These are phyloP conservation scores for Chalciporus sp. DNA, from an alignment of 1,284 basidiomycete species.

Conservation along the genomic window DNA sequence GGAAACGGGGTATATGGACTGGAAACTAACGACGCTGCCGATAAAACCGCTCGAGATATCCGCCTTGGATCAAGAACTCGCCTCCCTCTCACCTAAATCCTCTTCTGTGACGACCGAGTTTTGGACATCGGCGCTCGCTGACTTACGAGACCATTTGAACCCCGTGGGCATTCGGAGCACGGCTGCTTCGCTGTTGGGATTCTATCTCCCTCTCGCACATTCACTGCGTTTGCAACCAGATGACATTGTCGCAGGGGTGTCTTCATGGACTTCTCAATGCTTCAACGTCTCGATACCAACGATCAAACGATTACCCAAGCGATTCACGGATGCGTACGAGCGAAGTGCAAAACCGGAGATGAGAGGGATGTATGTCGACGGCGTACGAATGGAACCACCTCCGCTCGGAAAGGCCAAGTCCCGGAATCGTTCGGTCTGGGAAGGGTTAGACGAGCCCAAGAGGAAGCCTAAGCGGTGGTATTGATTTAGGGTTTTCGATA, in stretches of 20 bases:
- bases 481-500: slow-evolving; percentile 1
- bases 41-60: slow-evolving; percentile 57
- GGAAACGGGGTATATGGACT: slow-evolving; percentile 76
- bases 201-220: slow-evolving; percentile 61
- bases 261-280: slow-evolving; percentile 59
- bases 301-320: slow-evolving; percentile 25
- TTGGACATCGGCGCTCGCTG: slow-evolving; percentile 36
- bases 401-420: slow-evolving; percentile 26
- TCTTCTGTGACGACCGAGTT: slow-evolving; percentile 20
- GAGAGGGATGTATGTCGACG: slow-evolving; percentile 29
- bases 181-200: slow-evolving; percentile 76
- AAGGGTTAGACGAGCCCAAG: slow-evolving; percentile 13
- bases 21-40: slow-evolving; percentile 71
- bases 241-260: slow-evolving; percentile 62
- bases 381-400: slow-evolving; percentile 16
- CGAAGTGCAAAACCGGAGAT: slow-evolving; percentile 13
- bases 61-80: slow-evolving; percentile 16
- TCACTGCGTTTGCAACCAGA: slow-evolving; percentile 52
- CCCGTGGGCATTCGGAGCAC: slow-evolving; percentile 62
- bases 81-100: slow-evolving; percentile 8
- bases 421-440: slow-evolving; percentile 29
- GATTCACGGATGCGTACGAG: slow-evolving; percentile 27
- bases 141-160: slow-evolving; percentile 49
- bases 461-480: slow-evolving; percentile 28
- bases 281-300: slow-evolving; percentile 24